Evolutionary conservation across 331 rosid genomes (phyloP), one percentile per base, ranked within the genome.

Genomic region (Erythrophleum ivorense): DNA sequence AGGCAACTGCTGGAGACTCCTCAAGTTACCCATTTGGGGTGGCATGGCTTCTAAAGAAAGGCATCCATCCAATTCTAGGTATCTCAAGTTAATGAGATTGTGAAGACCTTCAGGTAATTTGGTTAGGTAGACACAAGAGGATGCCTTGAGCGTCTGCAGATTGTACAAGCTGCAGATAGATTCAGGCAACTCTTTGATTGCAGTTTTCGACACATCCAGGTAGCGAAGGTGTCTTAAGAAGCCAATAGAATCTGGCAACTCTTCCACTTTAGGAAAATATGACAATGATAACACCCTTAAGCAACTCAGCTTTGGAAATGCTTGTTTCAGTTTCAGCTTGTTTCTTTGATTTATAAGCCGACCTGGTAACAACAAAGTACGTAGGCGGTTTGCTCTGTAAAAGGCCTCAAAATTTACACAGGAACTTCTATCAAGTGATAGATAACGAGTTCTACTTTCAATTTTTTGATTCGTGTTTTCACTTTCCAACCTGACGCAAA

Each of bases 401-500:
- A 57, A 2, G 3, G 63, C n/a, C 8, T 57, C 31, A 4, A 57
- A 57, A 9, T 57, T 18, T 5, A 57, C 63, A 19, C n/a, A 18
- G 40, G 40, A 36, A 36, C 40, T 18, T 0, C 0, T 33, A 2
- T 2, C 2, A 12, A 3, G 12, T 49, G 85, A 73, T 53, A 66
- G 2, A 71, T 73, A 78, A 13, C 83, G 83, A 9, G 80, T 59
- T 29, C 34, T 19, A 40, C 49, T 2, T 29, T 38, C 43, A 46
- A 2, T 3, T 46, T 40, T 0, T 24, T 24, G 29, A 0, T 34
- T 3, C 21, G 36, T 0, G 6, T 24, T 2, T 7, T 31, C 55
- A 7, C 9, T 6, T 7, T 43, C 48, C 48, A 78, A 18, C 21
- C 58, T 64, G 0, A 18, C 6, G 0, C 0, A 16, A 36, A 53